Percentiles rank a stretch among this genome's conserved stretches.
phyloP scores from a whole-genome alignment of 208 protist genomes.

The Novymonas esmeraldas region DNA sequence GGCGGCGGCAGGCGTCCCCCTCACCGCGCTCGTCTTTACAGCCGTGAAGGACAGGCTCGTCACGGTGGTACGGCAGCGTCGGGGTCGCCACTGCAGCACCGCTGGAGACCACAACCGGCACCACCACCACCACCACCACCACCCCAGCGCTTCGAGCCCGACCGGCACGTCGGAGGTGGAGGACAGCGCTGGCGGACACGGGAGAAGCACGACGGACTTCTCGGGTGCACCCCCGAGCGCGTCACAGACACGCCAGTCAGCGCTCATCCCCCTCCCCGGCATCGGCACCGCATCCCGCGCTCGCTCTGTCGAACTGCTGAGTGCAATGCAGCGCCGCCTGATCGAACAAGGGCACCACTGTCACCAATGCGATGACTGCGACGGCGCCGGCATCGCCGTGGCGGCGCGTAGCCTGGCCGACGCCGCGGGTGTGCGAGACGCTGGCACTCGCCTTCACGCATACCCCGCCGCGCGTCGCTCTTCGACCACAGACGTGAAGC shows the following conservation, averaged over 20 bases:
- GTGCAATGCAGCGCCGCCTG: constrained; percentile 9
- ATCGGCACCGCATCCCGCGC: constrained; percentile 2
- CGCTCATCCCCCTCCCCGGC: neutral
- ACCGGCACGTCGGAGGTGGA: neutral
- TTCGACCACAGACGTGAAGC: constrained; percentile 6
- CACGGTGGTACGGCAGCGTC: constrained; percentile 27
- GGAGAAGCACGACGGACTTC: no score
- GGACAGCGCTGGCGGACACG: neutral
- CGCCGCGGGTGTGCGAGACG: neutral
- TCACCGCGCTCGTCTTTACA: constrained; percentile 18
- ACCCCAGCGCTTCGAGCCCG: neutral
- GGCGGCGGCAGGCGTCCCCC: constrained; percentile 16
- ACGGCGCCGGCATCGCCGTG: no score
- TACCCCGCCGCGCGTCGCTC: neutral
- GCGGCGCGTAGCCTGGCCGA: neutral
- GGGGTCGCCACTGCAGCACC: neutral
- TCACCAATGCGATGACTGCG: no score
- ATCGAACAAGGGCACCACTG: neutral
- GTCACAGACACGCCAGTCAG: neutral
- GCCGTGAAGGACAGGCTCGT: constrained; percentile 17
- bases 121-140: neutral
- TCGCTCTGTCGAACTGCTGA: constrained; percentile 28
- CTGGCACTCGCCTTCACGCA: neutral
- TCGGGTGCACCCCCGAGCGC: neutral
- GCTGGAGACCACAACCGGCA: neutral